These are phyloP conservation scores for Stagonosporopsis tanaceti DNA, from an alignment of 2,329 filamentous ascomycete species.

Conservation along the genomic window DNA sequence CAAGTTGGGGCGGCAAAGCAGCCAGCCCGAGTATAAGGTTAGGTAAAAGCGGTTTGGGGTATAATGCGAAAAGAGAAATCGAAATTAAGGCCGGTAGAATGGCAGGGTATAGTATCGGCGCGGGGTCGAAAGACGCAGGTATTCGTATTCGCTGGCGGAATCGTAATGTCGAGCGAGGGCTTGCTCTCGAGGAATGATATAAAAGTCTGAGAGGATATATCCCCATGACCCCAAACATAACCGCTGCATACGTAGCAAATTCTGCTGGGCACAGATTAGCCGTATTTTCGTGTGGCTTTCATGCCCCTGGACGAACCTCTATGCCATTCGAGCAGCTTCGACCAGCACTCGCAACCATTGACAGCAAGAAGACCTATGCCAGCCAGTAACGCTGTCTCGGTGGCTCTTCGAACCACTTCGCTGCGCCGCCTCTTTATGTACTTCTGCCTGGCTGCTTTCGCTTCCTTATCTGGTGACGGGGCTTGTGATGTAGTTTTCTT, in stretches of 20 bases:
- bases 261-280: conserved; percentile 45
- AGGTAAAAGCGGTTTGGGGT: conserved; percentile 70
- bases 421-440: conserved; percentile 87
- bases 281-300: not conserved
- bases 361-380: conserved; percentile 59
- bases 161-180: conserved; percentile 36
- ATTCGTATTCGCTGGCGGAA: conserved; percentile 63
- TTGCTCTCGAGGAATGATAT: conserved; percentile 37
- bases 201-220: conserved; percentile 52
- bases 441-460: conserved; percentile 63
- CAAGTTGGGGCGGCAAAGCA: conserved; percentile 74
- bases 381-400: conserved; percentile 64
- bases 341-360: conserved; percentile 49
- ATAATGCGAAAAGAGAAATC: conserved; percentile 72
- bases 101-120: conserved; percentile 86
- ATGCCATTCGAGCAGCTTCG: conserved; percentile 49
- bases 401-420: conserved; percentile 76
- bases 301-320: conserved; percentile 42
- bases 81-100: conserved; percentile 79
- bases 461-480: conserved; percentile 44
- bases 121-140: conserved; percentile 85
- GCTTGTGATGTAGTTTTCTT: conserved; percentile 26
- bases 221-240: conserved; percentile 40
- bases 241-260: conserved; percentile 49
- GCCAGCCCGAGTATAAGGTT: conserved; percentile 85